Base-by-base conservation (phyloP, 2,329 filamentous ascomycete species). In the Fusarium sp. region DNA sequence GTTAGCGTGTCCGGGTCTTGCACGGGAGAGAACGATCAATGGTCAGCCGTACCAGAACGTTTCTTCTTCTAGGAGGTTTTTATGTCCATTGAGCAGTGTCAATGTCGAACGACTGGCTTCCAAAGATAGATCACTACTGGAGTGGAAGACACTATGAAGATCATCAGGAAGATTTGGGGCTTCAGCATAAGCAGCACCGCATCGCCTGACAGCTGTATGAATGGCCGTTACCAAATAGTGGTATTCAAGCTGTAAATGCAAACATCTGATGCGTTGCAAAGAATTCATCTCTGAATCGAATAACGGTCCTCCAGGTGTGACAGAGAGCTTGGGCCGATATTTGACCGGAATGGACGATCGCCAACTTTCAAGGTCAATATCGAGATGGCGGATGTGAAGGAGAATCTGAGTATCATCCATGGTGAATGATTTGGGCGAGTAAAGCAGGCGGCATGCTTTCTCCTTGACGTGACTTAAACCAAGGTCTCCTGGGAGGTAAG, bases 91-190 rank as follows among this genome's bases (percentile, higher is more conserved):
- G 88, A 77, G 65, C 85, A 89, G 6, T 33, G 85, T 78, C 2
- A 90, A 74, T 0, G 87, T 89, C 1, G 87, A 88, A 14, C 88
- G 84, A 70, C 88, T 89, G 0, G 88, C 88, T 65, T 89, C 87
- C 0, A 90, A 83, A 0, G 88, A 86, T 4, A 90, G 76, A 1
- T 86, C 85, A 18, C 89, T 78, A 65, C 88, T 89, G 0, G 88
- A 89, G 45, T 84, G 85, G 1, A 89, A 82, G 0, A 87, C 86
- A 1, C 71, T 74, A 33, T 87, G 83, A 45, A 85, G 82, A 57
- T 85, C 68, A 16, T 73, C 71, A 74, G 58, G 79, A n/a, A 78
- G 60, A 65, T 79, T 29, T 9, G 50, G 38, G 6, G 38, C 42
- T 22, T 54, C 56, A 20, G 25, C 58, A 20, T 42, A 65, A 18